Evolutionary conservation across 2,329 filamentous ascomycete species (phyloP).

Genomic region (Xylariales sp.): DNA sequence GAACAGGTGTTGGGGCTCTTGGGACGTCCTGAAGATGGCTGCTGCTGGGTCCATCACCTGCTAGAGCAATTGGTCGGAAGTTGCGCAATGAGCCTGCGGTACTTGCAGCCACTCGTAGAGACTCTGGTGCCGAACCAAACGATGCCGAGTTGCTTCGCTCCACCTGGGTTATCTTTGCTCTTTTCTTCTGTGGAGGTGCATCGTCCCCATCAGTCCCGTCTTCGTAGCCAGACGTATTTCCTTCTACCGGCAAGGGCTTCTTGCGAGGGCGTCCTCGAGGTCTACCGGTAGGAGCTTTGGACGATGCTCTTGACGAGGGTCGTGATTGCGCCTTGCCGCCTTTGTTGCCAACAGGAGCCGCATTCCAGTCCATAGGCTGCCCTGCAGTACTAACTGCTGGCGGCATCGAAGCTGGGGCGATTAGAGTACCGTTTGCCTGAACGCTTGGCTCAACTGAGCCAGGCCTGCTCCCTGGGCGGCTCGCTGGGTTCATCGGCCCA

Average conservation of each 20-base stretch:
- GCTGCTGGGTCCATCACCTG: constrained; percentile 34
- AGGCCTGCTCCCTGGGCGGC: constrained; percentile 40
- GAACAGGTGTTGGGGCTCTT: constrained; percentile 72
- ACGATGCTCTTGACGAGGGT: constrained; percentile 57
- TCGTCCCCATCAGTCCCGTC: constrained; percentile 60
- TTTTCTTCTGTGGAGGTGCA: constrained; percentile 60
- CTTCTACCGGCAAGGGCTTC: constrained; percentile 42
- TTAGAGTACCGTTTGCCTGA: constrained; percentile 8
- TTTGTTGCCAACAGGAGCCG: constrained; percentile 8
- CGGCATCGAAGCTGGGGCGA: background rate
- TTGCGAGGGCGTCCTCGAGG: constrained; percentile 54
- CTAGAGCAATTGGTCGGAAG: constrained; percentile 67
- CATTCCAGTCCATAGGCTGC: constrained; percentile 4
- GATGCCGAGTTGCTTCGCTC: constrained; percentile 67
- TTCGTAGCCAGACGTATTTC: constrained; percentile 73
- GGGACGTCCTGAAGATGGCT: constrained; percentile 67
- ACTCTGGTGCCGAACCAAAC: constrained; percentile 72
- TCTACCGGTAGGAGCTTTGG: constrained; percentile 46
- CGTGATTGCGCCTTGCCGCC: constrained; percentile 9
- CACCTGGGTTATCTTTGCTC: constrained; percentile 71
- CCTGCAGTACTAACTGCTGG: constrained; percentile 7
- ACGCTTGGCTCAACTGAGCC: constrained; percentile 19
- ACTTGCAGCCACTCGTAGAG: constrained; percentile 83
- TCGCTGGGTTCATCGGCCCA: constrained; percentile 46
- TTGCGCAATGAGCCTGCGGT: constrained; percentile 83